These are phyloP conservation scores for Acanthamoeba sp. DNA, from an alignment of 208 protist genomes.

Conservation along the genomic window DNA sequence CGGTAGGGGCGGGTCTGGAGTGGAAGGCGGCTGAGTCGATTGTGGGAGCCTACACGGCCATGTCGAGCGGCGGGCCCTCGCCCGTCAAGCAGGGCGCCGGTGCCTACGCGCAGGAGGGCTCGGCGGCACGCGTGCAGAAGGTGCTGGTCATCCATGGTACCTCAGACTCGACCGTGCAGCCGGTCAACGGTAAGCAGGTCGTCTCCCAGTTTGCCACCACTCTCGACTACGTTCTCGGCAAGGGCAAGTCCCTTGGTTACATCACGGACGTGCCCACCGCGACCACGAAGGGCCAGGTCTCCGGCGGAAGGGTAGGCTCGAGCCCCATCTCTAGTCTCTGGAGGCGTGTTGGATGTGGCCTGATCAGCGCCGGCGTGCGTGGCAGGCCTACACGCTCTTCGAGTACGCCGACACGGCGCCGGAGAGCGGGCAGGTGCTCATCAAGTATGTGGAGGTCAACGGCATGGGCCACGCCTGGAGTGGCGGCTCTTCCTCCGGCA, in stretches of 20 bases:
- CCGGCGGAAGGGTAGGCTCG: constrained; percentile 23
- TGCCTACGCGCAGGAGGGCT: constrained; percentile 43
- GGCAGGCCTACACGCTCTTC: constrained; percentile 1
- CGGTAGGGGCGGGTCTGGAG: constrained; percentile 53
- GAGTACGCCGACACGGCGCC: constrained; percentile 26
- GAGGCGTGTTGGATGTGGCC: too few species aligned
- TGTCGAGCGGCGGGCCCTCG: constrained; percentile 47
- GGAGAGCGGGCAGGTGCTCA: constrained; percentile 5
- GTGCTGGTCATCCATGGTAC: constrained; percentile 67
- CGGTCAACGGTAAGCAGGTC: constrained; percentile 71
- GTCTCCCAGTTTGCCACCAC: constrained; percentile 53
- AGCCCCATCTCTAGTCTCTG: too few species aligned
- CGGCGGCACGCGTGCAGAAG: constrained; percentile 9
- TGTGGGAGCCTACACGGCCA: constrained; percentile 29
- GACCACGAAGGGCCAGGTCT: background rate
- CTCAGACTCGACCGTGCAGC: constrained; percentile 38
- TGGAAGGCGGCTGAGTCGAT: constrained; percentile 34
- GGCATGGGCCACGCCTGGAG: constrained; percentile 74
- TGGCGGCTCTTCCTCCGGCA: constrained; percentile 31
- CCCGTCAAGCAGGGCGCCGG: constrained; percentile 12
- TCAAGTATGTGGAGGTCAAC: constrained; percentile 49
- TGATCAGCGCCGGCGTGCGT: background rate
- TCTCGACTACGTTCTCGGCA: constrained; percentile 39
- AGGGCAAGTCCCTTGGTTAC: background rate
- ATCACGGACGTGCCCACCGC: constrained; percentile 48